Base-by-base conservation (phyloP, 768 basidiomycete genomes). In the Leucocoprinus leucothites region DNA sequence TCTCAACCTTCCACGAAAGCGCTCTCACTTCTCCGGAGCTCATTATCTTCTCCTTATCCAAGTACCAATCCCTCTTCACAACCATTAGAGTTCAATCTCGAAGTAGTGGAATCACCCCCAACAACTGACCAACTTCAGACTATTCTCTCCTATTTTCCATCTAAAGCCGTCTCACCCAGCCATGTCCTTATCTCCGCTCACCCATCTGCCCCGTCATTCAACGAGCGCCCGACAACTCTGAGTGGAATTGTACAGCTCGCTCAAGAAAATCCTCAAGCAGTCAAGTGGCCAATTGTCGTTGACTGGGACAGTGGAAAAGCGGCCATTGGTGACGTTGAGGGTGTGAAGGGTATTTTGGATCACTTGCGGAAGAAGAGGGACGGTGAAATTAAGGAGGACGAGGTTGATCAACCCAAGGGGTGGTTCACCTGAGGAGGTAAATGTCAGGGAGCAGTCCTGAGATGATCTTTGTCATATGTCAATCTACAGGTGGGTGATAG, bases 281-380 rank as follows among this genome's bases (percentile, higher is more conserved):
- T 90, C 60, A 88, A 83, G 59, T 91, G 87, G 88, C 89, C 89
- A 0, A 78, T 91, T 44, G 86, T 91, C 0, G 89, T 91, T 1
- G 84, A 91, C 60, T 91, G 89, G 89, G 69, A 74, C 14, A 78
- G 74, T 21, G 89, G 89, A 1, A 75, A 75, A 40, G 87, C 82
- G 9, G 77, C 78, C 18, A 69, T 90, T 0, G 89, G 89, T 0
- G 82, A 86, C 57, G 72, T 84, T 16, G 85, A 88, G 5, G 84
- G 84, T 18, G 89, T 89, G n/a, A 80, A 78, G 51, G 63, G 65
- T 1, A 85, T 91, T 14, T 62, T 91, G 64, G 89, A 91, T 59
- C 73, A 69, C 24, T 58, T 91, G 53, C 72, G 88, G 62, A 81
- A 81, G 70, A 78, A 73, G 55, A 71, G 89, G 52, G 89, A 91